Conservation (phyloP, 164 flowering plant species). For the Sextonia rubra region DNA sequence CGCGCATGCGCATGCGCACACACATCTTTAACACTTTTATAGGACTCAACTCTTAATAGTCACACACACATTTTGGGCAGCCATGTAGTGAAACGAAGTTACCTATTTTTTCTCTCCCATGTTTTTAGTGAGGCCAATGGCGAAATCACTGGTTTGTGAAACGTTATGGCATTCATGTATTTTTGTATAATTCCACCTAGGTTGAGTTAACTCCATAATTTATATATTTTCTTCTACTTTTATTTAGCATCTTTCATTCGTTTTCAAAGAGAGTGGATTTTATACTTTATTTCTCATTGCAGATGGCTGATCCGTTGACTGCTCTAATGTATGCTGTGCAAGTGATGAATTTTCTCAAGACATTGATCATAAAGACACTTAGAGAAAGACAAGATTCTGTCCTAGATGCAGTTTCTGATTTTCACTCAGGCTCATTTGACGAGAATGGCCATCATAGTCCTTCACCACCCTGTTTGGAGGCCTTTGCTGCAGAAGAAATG, state of each 20-base stretch:
- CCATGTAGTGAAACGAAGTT: too few relatives aligned
- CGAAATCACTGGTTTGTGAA: too few relatives aligned
- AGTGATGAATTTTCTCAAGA: conserved; percentile 86
- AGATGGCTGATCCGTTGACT: conserved; percentile 90
- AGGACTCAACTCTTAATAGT: too few relatives aligned
- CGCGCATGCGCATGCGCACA: too few relatives aligned
- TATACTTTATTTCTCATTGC: conserved; percentile 15
- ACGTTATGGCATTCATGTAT: too few relatives aligned
- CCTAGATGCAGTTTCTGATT: conserved; percentile 30
- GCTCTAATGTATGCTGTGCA: conserved; percentile 89
- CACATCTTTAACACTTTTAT: too few relatives aligned
- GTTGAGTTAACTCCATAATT: too few relatives aligned
- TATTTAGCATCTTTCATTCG: background rate
- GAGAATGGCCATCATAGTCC: conserved; percentile 51
- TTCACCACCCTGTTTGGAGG: conserved; percentile 29
- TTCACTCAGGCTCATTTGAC: conserved; percentile 44
- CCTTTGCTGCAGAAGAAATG: conserved; percentile 24
- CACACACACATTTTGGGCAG: too few relatives aligned
- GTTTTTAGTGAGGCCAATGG: too few relatives aligned
- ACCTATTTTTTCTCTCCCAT: too few relatives aligned
- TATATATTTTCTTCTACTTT: background rate
- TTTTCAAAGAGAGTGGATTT: background rate
- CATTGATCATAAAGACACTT: conserved; percentile 50
- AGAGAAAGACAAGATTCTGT: conserved; percentile 53
- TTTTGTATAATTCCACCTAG: too few relatives aligned